These are phyloP conservation scores for Fusarium kyushuense DNA, from an alignment of 2,329 filamentous ascomycete genomes.

Conservation along the genomic window DNA sequence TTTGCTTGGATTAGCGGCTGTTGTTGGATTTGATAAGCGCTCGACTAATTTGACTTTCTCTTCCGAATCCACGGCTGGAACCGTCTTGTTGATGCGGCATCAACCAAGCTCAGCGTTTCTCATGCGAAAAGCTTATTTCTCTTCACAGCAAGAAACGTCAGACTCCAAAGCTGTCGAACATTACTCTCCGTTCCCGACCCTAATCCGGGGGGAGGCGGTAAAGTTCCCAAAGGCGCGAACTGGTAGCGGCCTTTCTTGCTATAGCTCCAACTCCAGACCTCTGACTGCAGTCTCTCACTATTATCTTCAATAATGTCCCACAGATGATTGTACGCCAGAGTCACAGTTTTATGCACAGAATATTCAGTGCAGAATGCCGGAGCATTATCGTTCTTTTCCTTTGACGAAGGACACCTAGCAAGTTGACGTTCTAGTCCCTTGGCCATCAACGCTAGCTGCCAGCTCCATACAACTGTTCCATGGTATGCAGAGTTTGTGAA, in stretches of 20 bases:
- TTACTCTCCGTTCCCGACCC: conserved; percentile 37
- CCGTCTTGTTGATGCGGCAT: no score
- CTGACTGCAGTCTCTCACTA: conserved; percentile 60
- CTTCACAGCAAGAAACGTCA: conserved; percentile 36
- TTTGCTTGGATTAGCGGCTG: accelerated
- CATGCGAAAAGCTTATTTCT: conserved; percentile 3
- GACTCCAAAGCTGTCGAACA: conserved; percentile 39
- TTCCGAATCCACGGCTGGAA: no score
- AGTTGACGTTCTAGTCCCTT: conserved; percentile 70
- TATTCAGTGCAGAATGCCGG: conserved; percentile 65
- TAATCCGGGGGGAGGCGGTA: conserved; percentile 30
- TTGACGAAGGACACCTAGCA: conserved; percentile 57
- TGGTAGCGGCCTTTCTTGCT: conserved; percentile 27
- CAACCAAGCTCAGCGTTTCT: background rate
- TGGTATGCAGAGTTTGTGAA: conserved; percentile 70
- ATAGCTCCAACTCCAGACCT: conserved; percentile 74
- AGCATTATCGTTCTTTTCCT: background rate
- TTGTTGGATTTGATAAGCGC: background rate
- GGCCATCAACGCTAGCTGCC: conserved; percentile 74
- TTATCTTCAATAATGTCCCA: conserved; percentile 73
- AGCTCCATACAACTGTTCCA: conserved; percentile 74
- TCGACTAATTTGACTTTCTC: no score
- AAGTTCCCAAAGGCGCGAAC: conserved; percentile 41
- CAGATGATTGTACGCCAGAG: conserved; percentile 67
- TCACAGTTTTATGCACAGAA: conserved; percentile 59